Base-by-base conservation (phyloP, 352 stramenopile genomes). In the Phytophthora tubulina region DNA sequence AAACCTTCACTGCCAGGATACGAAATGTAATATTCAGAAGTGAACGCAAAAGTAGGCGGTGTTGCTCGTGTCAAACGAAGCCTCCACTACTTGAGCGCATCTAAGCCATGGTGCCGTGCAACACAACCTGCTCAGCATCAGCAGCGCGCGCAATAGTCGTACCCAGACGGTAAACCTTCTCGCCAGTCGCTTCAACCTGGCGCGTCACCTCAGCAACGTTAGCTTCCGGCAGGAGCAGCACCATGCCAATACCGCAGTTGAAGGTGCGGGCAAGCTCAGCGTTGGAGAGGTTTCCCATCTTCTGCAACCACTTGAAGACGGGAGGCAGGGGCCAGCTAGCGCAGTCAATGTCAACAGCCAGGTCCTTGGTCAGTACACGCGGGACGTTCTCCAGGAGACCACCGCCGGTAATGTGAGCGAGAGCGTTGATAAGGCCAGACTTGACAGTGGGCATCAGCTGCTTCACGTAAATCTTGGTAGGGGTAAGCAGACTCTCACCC, bases 181-280 rank as follows among this genome's bases (percentile, higher is more conserved):
- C 96, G 52, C 92, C 92, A 42, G 81, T 88, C 21, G 85, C 82
- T 59, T 91, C 76, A 21, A 99, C 81, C 53, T 94, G 67, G 42
- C 85, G 39, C 39, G 95, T 92, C 5, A 97, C 93, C 58, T 97
- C 84, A n/a, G 89, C 86, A 30, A 97, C 97, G 68, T 97, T 88
- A 49, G 93, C 89, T 42, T 90, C 78, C 15, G 95, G 86, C 31
- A 99, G 80, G 57, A 99, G 96, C 30, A 99, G 77, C 38, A 99
- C 95, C 97, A 99, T 99, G 64, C 98, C 98, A 76, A 99, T 96
- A 63, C 98, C 98, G 80, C 96, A 99, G 81, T 99, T 99, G 83
- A 99, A 99, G 54, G 98, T 99, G 51, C 97, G 88, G 14, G 98
- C 86, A 72, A 99, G 93, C 84, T 99, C 97, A 30, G 85, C 81